Conservation (phyloP, 495 filamentous ascomycete species). For the Neohortaea acidophila region DNA sequence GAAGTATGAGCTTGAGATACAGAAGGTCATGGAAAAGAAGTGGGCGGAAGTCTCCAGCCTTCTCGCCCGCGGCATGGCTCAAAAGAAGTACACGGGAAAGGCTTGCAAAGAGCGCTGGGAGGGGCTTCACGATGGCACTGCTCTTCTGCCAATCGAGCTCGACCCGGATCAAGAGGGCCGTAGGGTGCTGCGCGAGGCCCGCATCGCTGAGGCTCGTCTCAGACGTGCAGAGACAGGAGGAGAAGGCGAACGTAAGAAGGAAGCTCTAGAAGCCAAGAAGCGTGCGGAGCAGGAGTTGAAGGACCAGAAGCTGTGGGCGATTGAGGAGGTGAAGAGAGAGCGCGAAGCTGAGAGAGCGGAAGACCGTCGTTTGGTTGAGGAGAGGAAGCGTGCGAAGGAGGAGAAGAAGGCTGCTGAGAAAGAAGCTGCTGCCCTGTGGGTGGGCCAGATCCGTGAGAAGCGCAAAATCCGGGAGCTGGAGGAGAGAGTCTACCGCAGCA, state of each 20-base stretch:
- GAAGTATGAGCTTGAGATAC: conserved; percentile 15
- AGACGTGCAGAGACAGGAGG: conserved; percentile 2
- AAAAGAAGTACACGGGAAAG: conserved; percentile 21
- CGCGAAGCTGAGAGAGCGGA: conserved; percentile 1
- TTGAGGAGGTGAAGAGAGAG: conserved; percentile 63
- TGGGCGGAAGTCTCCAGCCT: conserved; percentile 16
- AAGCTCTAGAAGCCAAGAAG: background rate
- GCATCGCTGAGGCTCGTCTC: conserved; percentile 10
- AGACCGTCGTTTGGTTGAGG: conserved; percentile 3
- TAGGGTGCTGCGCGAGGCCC: conserved; percentile 11
- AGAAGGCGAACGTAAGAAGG: conserved; percentile 4
- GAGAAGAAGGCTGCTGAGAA: background rate
- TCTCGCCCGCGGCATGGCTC: conserved; percentile 13
- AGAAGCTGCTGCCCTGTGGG: conserved; percentile 1
- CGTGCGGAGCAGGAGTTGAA: conserved; percentile 7
- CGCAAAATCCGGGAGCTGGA: conserved; percentile 5
- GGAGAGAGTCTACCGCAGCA: background rate
- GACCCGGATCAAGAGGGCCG: conserved; percentile 21
- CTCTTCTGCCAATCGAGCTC: conserved; percentile 19
- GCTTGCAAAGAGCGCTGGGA: conserved; percentile 23
- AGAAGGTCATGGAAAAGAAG: conserved; percentile 16
- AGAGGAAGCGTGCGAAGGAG: conserved; percentile 3
- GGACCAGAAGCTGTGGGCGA: conserved; percentile 26
- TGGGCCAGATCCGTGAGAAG: conserved; percentile 2
- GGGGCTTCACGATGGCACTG: conserved; percentile 21